A percentile compares a stretch with the other conserved stretches of the same genome.
Evolutionary conservation across 805 yeast genomes (phyloP).

Genomic region (Ogataea pilisensis): DNA sequence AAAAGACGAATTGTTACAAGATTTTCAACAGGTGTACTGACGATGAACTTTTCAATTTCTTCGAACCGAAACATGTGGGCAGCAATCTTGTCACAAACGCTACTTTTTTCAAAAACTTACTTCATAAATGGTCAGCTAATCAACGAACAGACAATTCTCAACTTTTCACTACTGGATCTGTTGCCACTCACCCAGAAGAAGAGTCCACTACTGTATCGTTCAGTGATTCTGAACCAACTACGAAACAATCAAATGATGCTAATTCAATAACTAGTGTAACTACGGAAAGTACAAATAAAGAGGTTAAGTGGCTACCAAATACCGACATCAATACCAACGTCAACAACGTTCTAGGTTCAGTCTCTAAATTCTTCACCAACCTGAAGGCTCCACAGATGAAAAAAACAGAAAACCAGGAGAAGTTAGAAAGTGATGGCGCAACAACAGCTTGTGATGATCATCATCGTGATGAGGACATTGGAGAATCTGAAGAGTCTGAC

Average conservation of each 20-base stretch:
- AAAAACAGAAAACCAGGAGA: background rate
- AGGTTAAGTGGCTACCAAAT: too few relatives aligned
- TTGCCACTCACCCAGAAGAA: too few relatives aligned
- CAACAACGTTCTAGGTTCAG: background rate
- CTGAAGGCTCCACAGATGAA: slow-evolving; percentile 1
- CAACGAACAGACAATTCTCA: background rate
- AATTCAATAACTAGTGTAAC: background rate
- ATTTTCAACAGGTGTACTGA: slow-evolving; percentile 57
- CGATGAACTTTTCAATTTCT: slow-evolving; percentile 55
- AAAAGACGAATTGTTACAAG: slow-evolving; percentile 46
- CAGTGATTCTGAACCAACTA: background rate
- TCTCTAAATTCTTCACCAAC: slow-evolving; percentile 1
- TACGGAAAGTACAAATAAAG: background rate
- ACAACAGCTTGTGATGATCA: too few relatives aligned
- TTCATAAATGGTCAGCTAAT: slow-evolving; percentile 3
- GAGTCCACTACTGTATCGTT: too few relatives aligned
- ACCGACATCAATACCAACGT: background rate
- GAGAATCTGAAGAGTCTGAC: too few relatives aligned
- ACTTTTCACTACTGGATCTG: too few relatives aligned
- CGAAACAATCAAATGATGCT: background rate
- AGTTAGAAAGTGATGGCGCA: too few relatives aligned
- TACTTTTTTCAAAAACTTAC: slow-evolving; percentile 10
- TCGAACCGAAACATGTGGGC: slow-evolving; percentile 31
- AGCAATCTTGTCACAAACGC: slow-evolving; percentile 3
- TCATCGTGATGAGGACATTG: too few relatives aligned